phyloP scores from a whole-genome alignment of 495 filamentous ascomycete species.

The Annulohypoxylon moriforme region DNA sequence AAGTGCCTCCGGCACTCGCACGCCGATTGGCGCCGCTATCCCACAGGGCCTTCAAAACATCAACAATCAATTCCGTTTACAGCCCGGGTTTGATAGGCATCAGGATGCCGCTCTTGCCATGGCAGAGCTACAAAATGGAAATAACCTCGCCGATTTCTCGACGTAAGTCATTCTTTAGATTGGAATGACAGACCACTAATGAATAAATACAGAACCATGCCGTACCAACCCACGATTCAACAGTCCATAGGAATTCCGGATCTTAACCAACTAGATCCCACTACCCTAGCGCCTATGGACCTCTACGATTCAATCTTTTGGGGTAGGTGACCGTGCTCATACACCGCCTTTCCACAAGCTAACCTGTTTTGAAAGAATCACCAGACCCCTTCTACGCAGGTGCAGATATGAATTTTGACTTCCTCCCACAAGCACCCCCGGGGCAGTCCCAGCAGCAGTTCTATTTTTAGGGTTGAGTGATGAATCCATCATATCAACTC shows the following conservation, averaged over 20 bases:
- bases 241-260: conserved; percentile 48
- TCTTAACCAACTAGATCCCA: conserved; percentile 56
- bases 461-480: conserved; percentile 52
- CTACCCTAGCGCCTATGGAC: conserved; percentile 66
- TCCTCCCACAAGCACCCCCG: conserved; percentile 60
- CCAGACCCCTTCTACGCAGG: conserved; percentile 63
- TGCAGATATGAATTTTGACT: conserved; percentile 65
- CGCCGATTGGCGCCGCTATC: conserved; percentile 48
- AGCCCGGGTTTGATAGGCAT: conserved; percentile 57
- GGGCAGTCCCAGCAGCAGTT: conserved; percentile 63
- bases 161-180: conserved; percentile 31
- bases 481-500: conserved; percentile 1
- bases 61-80: conserved; percentile 45
- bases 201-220: conserved; percentile 32
- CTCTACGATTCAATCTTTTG: conserved; percentile 69
- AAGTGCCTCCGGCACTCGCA: conserved; percentile 54
- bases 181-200: conserved; percentile 10
- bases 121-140: conserved; percentile 64
- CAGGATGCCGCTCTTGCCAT: conserved; percentile 67
- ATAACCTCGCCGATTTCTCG: conserved; percentile 52
- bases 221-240: conserved; percentile 51
- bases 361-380: conserved; percentile 49
- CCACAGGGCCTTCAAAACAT: conserved; percentile 32
- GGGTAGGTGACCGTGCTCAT: conserved; percentile 54
- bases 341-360: conserved; percentile 1